Evolutionary conservation across 2,329 filamentous ascomycete genomes (phyloP).

Genomic region (Ceratocystis colombiana): DNA sequence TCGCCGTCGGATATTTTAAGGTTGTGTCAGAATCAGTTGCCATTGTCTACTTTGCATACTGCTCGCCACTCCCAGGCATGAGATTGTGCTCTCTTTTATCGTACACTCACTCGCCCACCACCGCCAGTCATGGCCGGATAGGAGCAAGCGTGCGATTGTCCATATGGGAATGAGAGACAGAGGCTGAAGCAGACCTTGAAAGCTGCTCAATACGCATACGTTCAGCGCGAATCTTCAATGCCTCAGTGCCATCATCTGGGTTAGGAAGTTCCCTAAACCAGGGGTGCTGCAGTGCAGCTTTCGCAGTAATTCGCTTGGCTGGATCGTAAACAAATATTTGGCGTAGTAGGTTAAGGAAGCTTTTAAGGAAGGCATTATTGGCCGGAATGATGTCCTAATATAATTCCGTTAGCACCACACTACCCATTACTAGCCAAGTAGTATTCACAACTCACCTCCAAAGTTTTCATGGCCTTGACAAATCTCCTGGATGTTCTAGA

Average conservation of each 20-base stretch:
- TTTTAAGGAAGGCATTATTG: conserved; percentile 48
- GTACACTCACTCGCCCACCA: not conserved
- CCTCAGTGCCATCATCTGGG: conserved; percentile 58
- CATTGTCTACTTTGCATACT: not conserved
- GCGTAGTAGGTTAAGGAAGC: conserved; percentile 54
- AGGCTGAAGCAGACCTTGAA: conserved; percentile 18
- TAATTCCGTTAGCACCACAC: conserved; percentile 26
- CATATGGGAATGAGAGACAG: conserved; percentile 5
- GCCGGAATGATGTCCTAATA: conserved; percentile 54
- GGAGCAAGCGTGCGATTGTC: conserved; percentile 18
- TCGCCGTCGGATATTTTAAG: not conserved
- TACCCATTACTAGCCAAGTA: not conserved
- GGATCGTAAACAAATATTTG: conserved; percentile 63
- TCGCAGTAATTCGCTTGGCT: conserved; percentile 53
- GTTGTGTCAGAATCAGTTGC: not conserved
- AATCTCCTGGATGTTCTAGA: conserved; percentile 55
- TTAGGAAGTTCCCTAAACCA: conserved; percentile 57
- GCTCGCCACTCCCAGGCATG: not conserved
- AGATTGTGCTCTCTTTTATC: not conserved
- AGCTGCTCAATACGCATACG: conserved; percentile 39
- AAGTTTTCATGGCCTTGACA: conserved; percentile 61
- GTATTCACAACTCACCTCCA: conserved; percentile 43
- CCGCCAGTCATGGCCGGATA: conserved; percentile 9
- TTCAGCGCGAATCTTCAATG: conserved; percentile 52
- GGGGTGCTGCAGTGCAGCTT: conserved; percentile 54